Conservation (phyloP, 805 yeast species). For the Ogataea kodamae region DNA sequence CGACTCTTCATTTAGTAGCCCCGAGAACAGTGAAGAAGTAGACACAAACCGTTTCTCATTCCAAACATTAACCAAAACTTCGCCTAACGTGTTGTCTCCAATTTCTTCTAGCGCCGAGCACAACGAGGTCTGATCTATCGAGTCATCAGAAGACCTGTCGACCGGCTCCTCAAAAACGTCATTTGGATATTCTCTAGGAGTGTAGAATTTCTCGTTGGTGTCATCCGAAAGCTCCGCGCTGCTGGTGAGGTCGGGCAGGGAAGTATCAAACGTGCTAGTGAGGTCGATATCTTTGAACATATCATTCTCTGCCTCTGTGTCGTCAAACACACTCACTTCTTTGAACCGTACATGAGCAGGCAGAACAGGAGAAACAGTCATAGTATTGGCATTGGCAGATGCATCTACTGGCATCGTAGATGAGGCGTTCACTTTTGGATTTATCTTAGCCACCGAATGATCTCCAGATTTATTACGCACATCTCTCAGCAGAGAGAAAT, state of each 20-base stretch:
- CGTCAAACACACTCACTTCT: background rate
- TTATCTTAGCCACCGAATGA: background rate
- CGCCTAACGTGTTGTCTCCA: constrained; percentile 20
- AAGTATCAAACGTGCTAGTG: constrained; percentile 16
- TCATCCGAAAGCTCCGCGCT: constrained; percentile 4
- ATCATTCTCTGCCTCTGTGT: constrained; percentile 8
- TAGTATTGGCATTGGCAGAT: constrained; percentile 3
- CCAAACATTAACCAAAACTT: constrained; percentile 16
- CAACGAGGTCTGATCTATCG: constrained; percentile 21
- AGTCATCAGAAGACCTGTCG: constrained; percentile 1
- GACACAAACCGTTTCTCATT: constrained; percentile 15
- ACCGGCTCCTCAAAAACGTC: constrained; percentile 9
- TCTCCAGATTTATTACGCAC: background rate
- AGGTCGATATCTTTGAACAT: constrained; percentile 18
- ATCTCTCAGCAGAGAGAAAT: constrained; percentile 1
- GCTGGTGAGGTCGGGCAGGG: constrained; percentile 16
- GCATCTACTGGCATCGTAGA: no score
- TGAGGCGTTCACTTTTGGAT: no score
- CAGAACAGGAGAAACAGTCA: constrained; percentile 5
- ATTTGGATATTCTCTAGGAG: constrained; percentile 18
- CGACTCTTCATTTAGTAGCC: constrained; percentile 35
- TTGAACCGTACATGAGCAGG: constrained; percentile 9
- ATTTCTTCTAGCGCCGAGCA: constrained; percentile 28
- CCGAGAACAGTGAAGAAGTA: constrained; percentile 16
- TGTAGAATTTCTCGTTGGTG: constrained; percentile 13